Base-by-base conservation (phyloP, 306 rosid species). In the Abrus precatorius region DNA sequence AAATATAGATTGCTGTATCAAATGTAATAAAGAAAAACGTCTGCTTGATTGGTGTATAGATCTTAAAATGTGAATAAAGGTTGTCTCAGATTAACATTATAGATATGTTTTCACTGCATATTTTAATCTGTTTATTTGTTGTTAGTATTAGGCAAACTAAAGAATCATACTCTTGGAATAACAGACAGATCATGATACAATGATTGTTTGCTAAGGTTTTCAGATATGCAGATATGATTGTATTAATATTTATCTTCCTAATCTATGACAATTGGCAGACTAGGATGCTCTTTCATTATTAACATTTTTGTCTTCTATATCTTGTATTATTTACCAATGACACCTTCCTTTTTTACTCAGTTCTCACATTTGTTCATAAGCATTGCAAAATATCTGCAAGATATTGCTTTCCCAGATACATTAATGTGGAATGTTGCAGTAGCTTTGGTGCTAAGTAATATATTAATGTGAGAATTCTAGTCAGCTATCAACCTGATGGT, bases 341-440 rank as follows among this genome's bases (percentile, higher is more conserved):
- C 48, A 59, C 13, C 41, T 28, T 9, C 27, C 20, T 47, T 33
- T 83, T 29, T 64, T 29, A 20, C 33, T 1, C 6, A 70, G 20
- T 72, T 45, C 9, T 50, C 36, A 32, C 69, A 40, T 76, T 5
- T 83, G 54, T 49, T 60, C 44, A 36, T 34, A 12, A 14, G 44
- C 45, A 12, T 44, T 62, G 27, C 49, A 9, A 28, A 71, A 44
- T 64, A 77, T 71, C 36, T 61, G 54, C 62, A 20, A 27, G 47
- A 47, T 62, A 12, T 69, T 69, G 64, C 34, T 54, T n/a, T 55
- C 6, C 36, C 10, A 2, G 47, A 50, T 52, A 13, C 30, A 34
- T 84, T 43, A 47, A 41, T 67, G 74, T 4, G 71, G 59, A 12
- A 57, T 67, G 30, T 70, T 77, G 43, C 7, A 43, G 45, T 49